Evolutionary conservation across 2,329 filamentous ascomycete species (phyloP), one percentile per base, ranked within the genome.

Genomic region (Pseudopyrenochaeta lycopersici): DNA sequence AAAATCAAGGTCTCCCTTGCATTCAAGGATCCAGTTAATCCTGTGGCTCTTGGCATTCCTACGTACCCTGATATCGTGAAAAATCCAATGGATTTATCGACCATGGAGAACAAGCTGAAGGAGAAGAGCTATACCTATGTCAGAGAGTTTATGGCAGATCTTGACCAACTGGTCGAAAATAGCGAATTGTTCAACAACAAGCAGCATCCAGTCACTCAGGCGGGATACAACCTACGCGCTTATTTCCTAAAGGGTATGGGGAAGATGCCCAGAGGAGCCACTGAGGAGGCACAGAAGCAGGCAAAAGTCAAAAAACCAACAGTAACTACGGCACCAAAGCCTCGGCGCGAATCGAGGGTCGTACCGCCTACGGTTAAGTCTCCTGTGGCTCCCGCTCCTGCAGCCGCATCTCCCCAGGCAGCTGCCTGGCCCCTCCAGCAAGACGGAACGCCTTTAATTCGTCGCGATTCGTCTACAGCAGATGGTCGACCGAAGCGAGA

Each of bases 401-500:
- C 72, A 27, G 70, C 78, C 3, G 76, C 78, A 5, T 78, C 79
- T 23, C 73, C 82, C 17, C 77, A 80, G 4, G 63, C 66, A 4
- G 23, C 23, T 17, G 85, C 89, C 0, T 96, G 92, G 76, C 91
- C 92, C 2, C 81, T 96, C 10, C 87, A 90, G 20, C 86, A 91
- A 1, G 87, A 91, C 64, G 91, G 91, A 1, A 83, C 91, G 33
- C 92, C 92, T 7, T 82, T 92, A 33, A 95, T 95, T 60, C 89
- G 95, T 48, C 90, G 94, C 17, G 92, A 96, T 67, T 96, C 91
- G 1, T 89, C 87, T 5, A 89, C 88, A 52, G 84, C 85, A 4
- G 91, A 92, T 63, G 90, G 88, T 51, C 87, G 95, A 46, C 93
- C 94, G 10, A 97, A 97, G 81, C 89, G 95, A 48, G 92, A 94